Base-by-base conservation (phyloP, 2,329 filamentous ascomycete species). In the Trichothecium sympodiale region DNA sequence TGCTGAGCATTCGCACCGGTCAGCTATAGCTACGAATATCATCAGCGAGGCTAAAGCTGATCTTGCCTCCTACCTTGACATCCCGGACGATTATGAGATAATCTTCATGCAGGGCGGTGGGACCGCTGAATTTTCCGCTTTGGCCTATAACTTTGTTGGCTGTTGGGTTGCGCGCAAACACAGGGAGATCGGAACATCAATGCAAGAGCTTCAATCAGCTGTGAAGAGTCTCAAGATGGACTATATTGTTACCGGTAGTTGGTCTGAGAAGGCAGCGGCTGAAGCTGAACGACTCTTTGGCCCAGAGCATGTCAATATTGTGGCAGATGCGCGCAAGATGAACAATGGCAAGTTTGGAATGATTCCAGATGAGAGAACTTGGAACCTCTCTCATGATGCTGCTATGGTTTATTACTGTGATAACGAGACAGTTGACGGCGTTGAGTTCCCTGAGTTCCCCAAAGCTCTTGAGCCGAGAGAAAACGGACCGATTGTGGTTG, bases 1-100 rank as follows among this genome's bases (percentile, higher is more conserved):
- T 30, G 85, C 83, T 43, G 89, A 96, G 60, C 85, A 93, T 56
- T 89, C 83, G 8, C 89, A 96, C 58, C 83, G 89, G 44, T 93
- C 84, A 12, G 68, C 74, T 41, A 72, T 83, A 31, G 89, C 89
- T 17, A 73, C 76, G 43, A 74, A 78, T 43, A 86, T 96, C 50
- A 73, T 96, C 46, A 78, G 82, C 43, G 71, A 83, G 44, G 73
- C 85, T 43, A 91, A 93, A 57, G 71, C 75, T 25, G 77, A 83
- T 43, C 71, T 96, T 9, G 69, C 72, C 26, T 65, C 64, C 16
- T 81, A 84, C 46, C 78, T 94, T 38, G 81, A 89, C 48, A 80
- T 96, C 38, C 86, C 87, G 3, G 74, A 81, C 46, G 78, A 83
- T 55, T 94, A 95, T 61, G 86, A 94, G 41, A 72, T 94, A 37